A percentile compares a stretch with the other conserved stretches of the same genome.
These are phyloP conservation scores for Scutellaria galericulata DNA, from an alignment of 257 asterid species.

Conservation along the genomic window DNA sequence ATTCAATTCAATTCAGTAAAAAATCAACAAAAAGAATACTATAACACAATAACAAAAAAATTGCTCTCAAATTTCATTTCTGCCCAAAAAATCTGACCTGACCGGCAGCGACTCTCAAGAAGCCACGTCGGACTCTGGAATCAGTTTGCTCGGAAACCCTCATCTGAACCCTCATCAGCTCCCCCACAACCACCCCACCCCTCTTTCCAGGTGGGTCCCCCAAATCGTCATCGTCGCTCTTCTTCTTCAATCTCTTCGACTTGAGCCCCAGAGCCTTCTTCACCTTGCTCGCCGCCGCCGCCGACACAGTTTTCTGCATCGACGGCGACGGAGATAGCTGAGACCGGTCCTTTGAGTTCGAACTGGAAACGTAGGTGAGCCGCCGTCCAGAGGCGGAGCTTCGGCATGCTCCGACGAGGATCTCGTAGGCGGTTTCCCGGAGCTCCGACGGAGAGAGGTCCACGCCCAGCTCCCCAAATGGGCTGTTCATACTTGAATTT, in stretches of 20 bases:
- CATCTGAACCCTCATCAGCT: slow-evolving; percentile 89
- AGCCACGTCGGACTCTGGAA: slow-evolving; percentile 80
- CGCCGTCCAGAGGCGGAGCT: slow-evolving; percentile 67
- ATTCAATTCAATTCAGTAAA: not conserved
- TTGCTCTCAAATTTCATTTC: no score
- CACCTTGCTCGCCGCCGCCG: slow-evolving; percentile 65
- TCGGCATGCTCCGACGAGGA: slow-evolving; percentile 81
- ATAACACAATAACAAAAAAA: no score
- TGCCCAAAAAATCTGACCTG: slow-evolving; percentile 54
- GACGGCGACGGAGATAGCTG: slow-evolving; percentile 44
- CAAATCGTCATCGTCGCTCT: slow-evolving; percentile 26
- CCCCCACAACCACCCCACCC: slow-evolving; percentile 50
- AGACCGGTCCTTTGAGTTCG: slow-evolving; percentile 41
- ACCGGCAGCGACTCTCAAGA: slow-evolving; percentile 83
- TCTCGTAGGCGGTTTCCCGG: slow-evolving; percentile 89
- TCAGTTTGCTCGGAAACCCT: slow-evolving; percentile 77
- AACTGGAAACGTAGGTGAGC: slow-evolving; percentile 73
- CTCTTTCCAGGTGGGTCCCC: slow-evolving; percentile 44
- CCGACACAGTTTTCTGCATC: slow-evolving; percentile 46
- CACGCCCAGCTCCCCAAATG: slow-evolving; percentile 71
- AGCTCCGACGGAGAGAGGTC: slow-evolving; percentile 73
- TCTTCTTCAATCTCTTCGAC: slow-evolving; percentile 44
- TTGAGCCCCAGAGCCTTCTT: slow-evolving; percentile 82
- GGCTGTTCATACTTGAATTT: slow-evolving; percentile 40
- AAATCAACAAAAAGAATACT: no score